Base-by-base conservation (phyloP, 805 yeast species). In the Myxozyma lipomycoides region DNA sequence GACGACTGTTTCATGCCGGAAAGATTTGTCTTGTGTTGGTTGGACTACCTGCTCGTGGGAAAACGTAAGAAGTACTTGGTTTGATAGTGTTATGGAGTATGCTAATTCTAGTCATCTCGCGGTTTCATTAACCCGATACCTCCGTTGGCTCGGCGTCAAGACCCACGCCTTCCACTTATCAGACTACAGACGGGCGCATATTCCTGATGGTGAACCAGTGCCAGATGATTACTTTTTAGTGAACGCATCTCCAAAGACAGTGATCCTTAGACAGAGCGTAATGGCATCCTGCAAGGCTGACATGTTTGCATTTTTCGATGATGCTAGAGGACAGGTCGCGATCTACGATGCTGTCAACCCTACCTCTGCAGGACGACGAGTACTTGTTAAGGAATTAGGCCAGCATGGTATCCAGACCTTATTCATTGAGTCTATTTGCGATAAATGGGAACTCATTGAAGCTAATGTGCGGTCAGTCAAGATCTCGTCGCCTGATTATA, bases 301-400 rank as follows among this genome's bases (percentile, higher is more conserved):
- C 64, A 81, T 91, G 66, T 64, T 77, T 48, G 70, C 73, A 22
- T 89, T 86, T 62, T 88, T 87, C 67, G 77, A 78, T 56, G 76
- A 77, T 25, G 87, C 83, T 55, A 80, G 79, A 62, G 98, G 98
- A 9, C 98, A 93, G 70, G 87, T 93, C 28, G 98, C 95, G 3
- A 86, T 93, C 21, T 93, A 86, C 68, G 99, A 93, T 68, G 98
- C 98, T 0, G 85, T 93, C 45, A 93, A 93, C 66, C 95, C 93
- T 4, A 71, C 84, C 43, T 79, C 83, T 19, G 74, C 76, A 45
- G 84, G 83, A 59, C 76, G 99, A 60, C 61, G 73, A 5, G 77
- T 76, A 26, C 68, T 91, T 35, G 77, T 77, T 24, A 73, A 74
- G 30, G 68, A 69, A 51, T 81, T 91, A 61, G 70, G 72, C 5